A percentile compares a stretch with the other conserved stretches of the same genome.
Evolutionary conservation across 2,329 filamentous ascomycete species (phyloP).

Genomic region (Didymellaceae sp.): DNA sequence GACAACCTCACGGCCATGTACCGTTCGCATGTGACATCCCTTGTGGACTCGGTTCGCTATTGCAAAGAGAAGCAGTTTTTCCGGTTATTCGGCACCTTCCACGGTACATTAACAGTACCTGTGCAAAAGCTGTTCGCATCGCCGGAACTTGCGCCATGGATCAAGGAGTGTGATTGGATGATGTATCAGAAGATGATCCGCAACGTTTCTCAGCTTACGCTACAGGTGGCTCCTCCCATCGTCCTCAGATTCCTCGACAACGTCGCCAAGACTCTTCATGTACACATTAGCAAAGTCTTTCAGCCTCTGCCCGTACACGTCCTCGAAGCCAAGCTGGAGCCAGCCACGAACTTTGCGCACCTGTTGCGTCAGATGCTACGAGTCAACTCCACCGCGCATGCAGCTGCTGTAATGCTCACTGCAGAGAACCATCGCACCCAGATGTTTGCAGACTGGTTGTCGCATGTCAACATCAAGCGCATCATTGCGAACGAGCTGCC

Average conservation of each 20-base stretch:
- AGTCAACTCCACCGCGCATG: constrained; percentile 92
- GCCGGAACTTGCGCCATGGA: constrained; percentile 84
- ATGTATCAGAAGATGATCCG: constrained; percentile 98
- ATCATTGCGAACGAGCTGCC: constrained; percentile 65
- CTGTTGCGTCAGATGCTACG: constrained; percentile 85
- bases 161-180: constrained; percentile 92
- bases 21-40: constrained; percentile 90
- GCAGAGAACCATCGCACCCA: constrained; percentile 88
- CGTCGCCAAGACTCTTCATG: constrained; percentile 81
- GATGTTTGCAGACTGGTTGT: constrained; percentile 94
- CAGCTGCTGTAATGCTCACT: constrained; percentile 89
- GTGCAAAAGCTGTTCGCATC: constrained; percentile 91
- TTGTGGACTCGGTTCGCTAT: constrained; percentile 93
- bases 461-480: constrained; percentile 62
- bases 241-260: constrained; percentile 87
- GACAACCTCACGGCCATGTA: constrained; percentile 87
- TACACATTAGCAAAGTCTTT: constrained; percentile 84
- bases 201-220: constrained; percentile 84
- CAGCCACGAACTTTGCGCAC: constrained; percentile 86
- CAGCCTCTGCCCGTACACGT: constrained; percentile 85
- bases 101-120: constrained; percentile 94
- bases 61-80: constrained; percentile 98
- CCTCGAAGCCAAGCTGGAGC: constrained; percentile 82
- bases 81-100: constrained; percentile 91
- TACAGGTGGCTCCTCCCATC: constrained; percentile 87